Conservation (phyloP, 2,329 filamentous ascomycete species). For the Aspergillus bombycis region DNA sequence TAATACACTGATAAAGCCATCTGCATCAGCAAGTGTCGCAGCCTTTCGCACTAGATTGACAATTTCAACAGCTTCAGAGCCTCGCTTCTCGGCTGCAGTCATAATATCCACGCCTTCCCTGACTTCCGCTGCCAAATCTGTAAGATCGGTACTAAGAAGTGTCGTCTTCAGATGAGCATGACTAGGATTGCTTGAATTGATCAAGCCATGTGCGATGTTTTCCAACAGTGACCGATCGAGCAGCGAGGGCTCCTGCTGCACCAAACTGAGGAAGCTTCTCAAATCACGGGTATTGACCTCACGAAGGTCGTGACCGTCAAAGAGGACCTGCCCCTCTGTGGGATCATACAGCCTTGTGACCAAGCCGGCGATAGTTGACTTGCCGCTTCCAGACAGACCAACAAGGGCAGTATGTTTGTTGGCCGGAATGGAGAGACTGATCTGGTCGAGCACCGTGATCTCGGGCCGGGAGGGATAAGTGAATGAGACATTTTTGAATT, state of each 20-base stretch:
- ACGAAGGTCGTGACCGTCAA: conserved; percentile 43
- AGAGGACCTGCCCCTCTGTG: conserved; percentile 35
- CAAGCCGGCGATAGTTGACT: conserved; percentile 73
- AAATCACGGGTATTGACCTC: conserved; percentile 36
- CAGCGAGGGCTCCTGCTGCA: conserved; percentile 72
- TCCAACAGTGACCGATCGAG: conserved; percentile 81
- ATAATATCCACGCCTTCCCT: conserved; percentile 55
- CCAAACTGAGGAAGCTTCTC: conserved; percentile 27
- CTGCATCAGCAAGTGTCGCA: conserved; percentile 62
- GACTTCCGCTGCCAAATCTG: conserved; percentile 46
- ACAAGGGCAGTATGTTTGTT: conserved; percentile 65
- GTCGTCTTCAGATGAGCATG: conserved; percentile 53
- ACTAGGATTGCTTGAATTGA: conserved; percentile 40
- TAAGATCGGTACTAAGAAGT: conserved; percentile 55
- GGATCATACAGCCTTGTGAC: conserved; percentile 72
- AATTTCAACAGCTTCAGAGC: conserved; percentile 55
- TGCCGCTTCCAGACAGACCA: conserved; percentile 72
- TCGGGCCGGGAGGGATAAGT: conserved; percentile 43
- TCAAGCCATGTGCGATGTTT: conserved; percentile 67
- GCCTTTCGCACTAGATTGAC: conserved; percentile 59
- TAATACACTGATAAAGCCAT: conserved; percentile 68
- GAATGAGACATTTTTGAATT: conserved; percentile 38
- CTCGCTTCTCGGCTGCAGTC: conserved; percentile 48
- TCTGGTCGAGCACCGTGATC: conserved; percentile 40
- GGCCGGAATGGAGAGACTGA: conserved; percentile 41